Base-by-base conservation (phyloP, 176 grass and related monocot genomes). In the Poa annua region DNA sequence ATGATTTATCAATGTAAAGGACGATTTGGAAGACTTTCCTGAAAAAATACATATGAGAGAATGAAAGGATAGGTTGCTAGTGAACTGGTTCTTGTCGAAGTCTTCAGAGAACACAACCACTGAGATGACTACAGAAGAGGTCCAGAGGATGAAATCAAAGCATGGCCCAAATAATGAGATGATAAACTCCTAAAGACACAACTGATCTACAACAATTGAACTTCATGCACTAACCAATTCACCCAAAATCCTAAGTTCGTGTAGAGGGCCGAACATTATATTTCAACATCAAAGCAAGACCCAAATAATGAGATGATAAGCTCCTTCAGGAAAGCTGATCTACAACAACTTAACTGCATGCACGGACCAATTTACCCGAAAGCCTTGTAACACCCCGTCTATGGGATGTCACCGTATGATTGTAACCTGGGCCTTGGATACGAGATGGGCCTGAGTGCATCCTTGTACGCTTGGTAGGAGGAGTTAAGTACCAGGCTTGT, bases 91-190 rank as follows among this genome's bases (percentile, higher is more conserved):
- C 54, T 22, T 47, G 24, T 12, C 41, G 29, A 53, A 25, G n/a
- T 26, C 49, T 42, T 71, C 20, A 39, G 16, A 70, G 7, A 39
- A 56, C 34, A 19, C 36, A 24, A 41, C 13, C 10, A 71, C 7
- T 71, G 14, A 39, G n/a, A n/a, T 81, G 33, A 26, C 53, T 50
- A 67, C 69, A 42, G 21, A 36, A 70, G 42, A 69, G 16, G 63
- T 50, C 48, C 48, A 50, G 48, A 50, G 48, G 13, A 69, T 17
- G 13, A 48, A 19, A 9, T 42, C 13, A 29, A 32, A 49, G 4
- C 14, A 50, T 50, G 48, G 48, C 48, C 14, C 48, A 50, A 50
- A 49, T 61, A 11, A 62, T 12, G 20, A 61, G 20, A 77, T 19
- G 7, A 5, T 14, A 33, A 55, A 11, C 16, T 24, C 34, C 20